Conservation (phyloP, 164 flowering plant genomes). For the Saururus chinensis region DNA sequence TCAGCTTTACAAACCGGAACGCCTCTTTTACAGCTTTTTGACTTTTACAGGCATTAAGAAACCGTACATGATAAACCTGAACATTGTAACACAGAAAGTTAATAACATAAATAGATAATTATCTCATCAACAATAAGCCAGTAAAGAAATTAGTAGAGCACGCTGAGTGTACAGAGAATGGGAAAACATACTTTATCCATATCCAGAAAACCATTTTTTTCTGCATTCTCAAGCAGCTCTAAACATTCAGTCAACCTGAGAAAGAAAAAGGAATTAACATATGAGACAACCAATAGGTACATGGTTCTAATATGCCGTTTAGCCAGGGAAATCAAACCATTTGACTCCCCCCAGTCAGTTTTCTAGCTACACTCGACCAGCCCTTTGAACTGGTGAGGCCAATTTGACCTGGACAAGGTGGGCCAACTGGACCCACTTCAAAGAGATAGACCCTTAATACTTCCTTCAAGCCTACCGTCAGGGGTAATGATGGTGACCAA, state of each 20-base stretch:
- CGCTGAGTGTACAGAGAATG: not conserved
- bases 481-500: not conserved
- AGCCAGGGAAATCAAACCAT: not conserved
- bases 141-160: not conserved
- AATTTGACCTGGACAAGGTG: too few relatives aligned
- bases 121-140: not conserved
- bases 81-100: slow-evolving; percentile 7
- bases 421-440: too few relatives aligned
- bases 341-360: not conserved
- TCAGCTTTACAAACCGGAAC: slow-evolving; percentile 58
- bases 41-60: slow-evolving; percentile 52
- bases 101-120: not conserved
- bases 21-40: slow-evolving; percentile 78
- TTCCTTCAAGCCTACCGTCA: too few relatives aligned
- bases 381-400: not conserved
- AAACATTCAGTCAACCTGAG: slow-evolving; percentile 64
- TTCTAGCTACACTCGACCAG: too few relatives aligned
- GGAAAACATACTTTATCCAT: slow-evolving; percentile 58
- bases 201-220: slow-evolving; percentile 50
- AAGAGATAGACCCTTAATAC: too few relatives aligned
- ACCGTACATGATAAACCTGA: slow-evolving; percentile 74
- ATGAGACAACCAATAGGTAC: not conserved
- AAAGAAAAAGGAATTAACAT: not conserved
- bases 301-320: not conserved
- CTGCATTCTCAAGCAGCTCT: slow-evolving; percentile 68